These are phyloP conservation scores for Kalmusia sp. DNA, from an alignment of 2,329 filamentous ascomycete species.

Conservation along the genomic window DNA sequence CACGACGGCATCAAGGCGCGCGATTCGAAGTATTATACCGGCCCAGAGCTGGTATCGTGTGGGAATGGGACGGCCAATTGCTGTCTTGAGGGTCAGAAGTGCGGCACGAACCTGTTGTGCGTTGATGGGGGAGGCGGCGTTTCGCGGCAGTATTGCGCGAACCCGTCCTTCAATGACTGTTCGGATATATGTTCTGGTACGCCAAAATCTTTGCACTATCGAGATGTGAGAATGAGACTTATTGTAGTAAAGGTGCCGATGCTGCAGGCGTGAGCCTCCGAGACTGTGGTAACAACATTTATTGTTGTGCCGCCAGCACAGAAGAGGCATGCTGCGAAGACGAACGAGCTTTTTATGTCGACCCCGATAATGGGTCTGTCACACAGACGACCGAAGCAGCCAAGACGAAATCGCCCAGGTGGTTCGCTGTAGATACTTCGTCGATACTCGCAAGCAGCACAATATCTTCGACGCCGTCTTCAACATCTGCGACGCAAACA, in stretches of 20 bases:
- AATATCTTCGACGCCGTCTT: neutral
- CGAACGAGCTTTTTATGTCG: neutral
- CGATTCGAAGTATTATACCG: conserved; percentile 6
- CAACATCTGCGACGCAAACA: neutral
- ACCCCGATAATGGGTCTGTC: neutral
- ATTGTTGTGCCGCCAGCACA: neutral
- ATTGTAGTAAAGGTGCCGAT: neutral
- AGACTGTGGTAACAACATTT: neutral
- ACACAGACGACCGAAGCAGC: neutral
- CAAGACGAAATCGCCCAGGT: neutral
- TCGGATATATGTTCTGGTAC: conserved; percentile 6
- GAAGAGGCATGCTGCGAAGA: neutral
- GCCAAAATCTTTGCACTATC: too few relatives aligned
- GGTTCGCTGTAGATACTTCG: neutral
- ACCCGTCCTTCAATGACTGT: conserved; percentile 4
- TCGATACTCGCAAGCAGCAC: neutral
- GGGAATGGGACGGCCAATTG: conserved; percentile 12
- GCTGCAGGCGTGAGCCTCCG: neutral
- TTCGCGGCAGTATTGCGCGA: conserved; percentile 9
- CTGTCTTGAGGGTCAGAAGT: conserved; percentile 8
- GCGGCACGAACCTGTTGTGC: conserved; percentile 15
- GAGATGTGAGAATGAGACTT: neutral
- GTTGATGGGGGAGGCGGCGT: neutral
- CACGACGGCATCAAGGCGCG: conserved; percentile 3
- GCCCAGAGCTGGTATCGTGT: conserved; percentile 11